These are phyloP conservation scores for Ilyonectria destructans DNA, from an alignment of 2,329 filamentous ascomycete species.

Conservation along the genomic window DNA sequence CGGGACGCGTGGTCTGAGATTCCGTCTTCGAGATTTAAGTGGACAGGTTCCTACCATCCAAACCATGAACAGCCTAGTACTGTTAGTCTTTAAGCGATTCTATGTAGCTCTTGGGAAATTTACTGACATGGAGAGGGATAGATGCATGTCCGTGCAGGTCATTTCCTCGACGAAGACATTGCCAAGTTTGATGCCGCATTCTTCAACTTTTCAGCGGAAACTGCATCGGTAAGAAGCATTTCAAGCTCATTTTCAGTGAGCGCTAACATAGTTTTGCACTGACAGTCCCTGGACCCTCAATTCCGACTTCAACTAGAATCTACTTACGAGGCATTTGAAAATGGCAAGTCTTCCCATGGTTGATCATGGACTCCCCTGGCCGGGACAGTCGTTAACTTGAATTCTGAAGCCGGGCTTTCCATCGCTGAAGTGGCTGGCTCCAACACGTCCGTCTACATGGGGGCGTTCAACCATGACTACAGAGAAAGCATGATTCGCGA, in stretches of 20 bases:
- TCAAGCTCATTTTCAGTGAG: too few species aligned
- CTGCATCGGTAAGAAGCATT: background rate
- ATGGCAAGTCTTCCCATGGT: too few species aligned
- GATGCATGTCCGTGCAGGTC: constrained; percentile 1
- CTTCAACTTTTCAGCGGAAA: constrained; percentile 22
- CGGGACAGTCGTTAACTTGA: too few species aligned
- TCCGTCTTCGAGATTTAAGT: constrained; percentile 10
- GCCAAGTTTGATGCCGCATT: constrained; percentile 23
- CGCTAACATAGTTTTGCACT: background rate
- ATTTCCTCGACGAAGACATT: constrained; percentile 23
- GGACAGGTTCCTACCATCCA: constrained; percentile 2
- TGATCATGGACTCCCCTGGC: too few species aligned
- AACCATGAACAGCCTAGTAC: constrained; percentile 12
- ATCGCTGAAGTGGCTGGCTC: constrained; percentile 11
- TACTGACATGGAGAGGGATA: too few species aligned
- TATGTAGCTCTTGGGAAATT: too few species aligned
- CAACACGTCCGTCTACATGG: constrained; percentile 13
- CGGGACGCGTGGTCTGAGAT: background rate
- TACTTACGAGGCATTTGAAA: constrained; percentile 22
- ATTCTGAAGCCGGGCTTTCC: background rate
- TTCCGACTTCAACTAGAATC: constrained; percentile 24
- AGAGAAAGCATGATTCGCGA: background rate
- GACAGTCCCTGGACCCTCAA: constrained; percentile 25
- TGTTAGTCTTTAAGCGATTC: too few species aligned
- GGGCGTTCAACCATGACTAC: constrained; percentile 24